phyloP scores from a whole-genome alignment of 2,329 filamentous ascomycete species.

The Alternaria panax region DNA sequence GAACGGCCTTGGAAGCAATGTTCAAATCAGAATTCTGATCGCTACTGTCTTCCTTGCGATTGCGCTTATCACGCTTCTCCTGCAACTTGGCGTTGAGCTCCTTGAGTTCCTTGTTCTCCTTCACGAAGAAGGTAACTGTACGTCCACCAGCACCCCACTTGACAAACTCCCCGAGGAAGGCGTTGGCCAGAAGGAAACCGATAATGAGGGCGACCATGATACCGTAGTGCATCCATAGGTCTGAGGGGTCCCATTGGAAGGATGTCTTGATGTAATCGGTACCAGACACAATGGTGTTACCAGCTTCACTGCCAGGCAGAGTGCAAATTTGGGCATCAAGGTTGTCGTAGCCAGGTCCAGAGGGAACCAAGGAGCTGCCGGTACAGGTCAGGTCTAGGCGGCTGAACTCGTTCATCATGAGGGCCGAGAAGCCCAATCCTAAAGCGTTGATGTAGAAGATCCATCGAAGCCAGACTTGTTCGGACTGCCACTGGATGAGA shows the following conservation, averaged over 20 bases:
- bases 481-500: slow-evolving; percentile 77
- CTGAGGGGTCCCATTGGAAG: slow-evolving; percentile 70
- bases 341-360: slow-evolving; percentile 72
- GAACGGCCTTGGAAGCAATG: slow-evolving; percentile 62
- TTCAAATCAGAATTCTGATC: slow-evolving; percentile 56
- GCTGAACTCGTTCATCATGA: slow-evolving; percentile 90
- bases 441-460: slow-evolving; percentile 82
- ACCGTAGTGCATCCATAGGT: slow-evolving; percentile 71
- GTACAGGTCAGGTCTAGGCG: slow-evolving; percentile 73
- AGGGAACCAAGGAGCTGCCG: slow-evolving; percentile 72
- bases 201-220: slow-evolving; percentile 79
- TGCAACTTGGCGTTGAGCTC: slow-evolving; percentile 69
- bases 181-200: slow-evolving; percentile 75
- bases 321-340: slow-evolving; percentile 83
- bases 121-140: slow-evolving; percentile 77
- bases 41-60: slow-evolving; percentile 52
- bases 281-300: slow-evolving; percentile 70
- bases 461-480: slow-evolving; percentile 84
- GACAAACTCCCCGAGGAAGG: slow-evolving; percentile 78
- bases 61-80: slow-evolving; percentile 65
- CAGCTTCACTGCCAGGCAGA: slow-evolving; percentile 72
- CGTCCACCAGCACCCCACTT: slow-evolving; percentile 83
- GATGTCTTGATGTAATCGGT: slow-evolving; percentile 71
- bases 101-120: slow-evolving; percentile 71
- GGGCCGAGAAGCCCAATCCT: slow-evolving; percentile 74